phyloP scores from a whole-genome alignment of 208 protist species.

The Crithidia fasciculata region DNA sequence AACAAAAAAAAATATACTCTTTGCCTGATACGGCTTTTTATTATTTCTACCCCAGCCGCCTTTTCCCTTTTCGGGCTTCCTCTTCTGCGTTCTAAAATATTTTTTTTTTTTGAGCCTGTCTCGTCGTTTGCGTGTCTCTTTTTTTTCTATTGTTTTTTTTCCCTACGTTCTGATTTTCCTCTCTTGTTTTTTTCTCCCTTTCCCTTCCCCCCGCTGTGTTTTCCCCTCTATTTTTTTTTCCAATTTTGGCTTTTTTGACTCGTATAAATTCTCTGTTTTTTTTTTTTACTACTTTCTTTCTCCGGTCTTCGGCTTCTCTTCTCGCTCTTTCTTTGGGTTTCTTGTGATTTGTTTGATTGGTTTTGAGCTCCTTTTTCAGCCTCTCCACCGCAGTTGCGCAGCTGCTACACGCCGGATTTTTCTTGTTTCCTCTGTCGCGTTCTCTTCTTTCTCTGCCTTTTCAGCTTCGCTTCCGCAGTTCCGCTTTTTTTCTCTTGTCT shows the following conservation, averaged over 20 bases:
- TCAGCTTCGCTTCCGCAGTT: neutral
- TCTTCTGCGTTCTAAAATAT: too few species aligned
- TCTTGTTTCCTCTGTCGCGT: neutral
- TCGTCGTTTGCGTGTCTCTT: too few species aligned
- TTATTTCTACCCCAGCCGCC: neutral
- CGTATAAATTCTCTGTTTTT: neutral
- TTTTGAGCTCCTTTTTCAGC: neutral
- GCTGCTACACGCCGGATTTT: neutral
- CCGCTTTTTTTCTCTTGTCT: neutral
- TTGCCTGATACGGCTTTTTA: neutral
- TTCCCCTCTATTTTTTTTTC: neutral
- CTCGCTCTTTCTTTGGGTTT: neutral
- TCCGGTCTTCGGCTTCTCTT: neutral
- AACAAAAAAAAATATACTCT: neutral
- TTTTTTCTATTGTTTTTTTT: neutral
- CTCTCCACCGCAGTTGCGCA: neutral
- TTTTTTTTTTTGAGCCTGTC: too few species aligned
- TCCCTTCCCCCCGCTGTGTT: neutral
- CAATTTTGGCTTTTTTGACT: neutral
- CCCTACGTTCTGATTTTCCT: neutral
- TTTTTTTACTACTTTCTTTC: neutral
- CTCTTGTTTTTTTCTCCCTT: constrained; percentile 9
- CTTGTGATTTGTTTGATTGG: neutral
- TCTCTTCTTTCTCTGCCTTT: neutral
- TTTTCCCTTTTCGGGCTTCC: too few species aligned